Conservation (phyloP, 1,139 yeast species). For the Diutina mesorugosa region DNA sequence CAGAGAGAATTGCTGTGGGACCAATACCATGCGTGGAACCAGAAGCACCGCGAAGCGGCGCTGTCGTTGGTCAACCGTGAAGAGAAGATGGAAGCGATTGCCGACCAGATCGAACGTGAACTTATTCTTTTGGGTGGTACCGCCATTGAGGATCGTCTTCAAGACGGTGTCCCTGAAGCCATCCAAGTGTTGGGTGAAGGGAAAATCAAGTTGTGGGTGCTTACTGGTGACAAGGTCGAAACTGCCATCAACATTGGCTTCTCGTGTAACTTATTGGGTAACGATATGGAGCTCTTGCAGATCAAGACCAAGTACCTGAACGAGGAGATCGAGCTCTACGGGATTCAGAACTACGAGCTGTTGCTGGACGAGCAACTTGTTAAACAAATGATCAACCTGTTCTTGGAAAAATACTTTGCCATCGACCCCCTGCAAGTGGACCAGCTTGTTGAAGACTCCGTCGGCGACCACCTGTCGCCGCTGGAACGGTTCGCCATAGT, state of each 20-base stretch:
- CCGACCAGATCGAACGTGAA: conserved; percentile 63
- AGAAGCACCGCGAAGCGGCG: conserved; percentile 27
- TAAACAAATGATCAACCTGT: conserved; percentile 6
- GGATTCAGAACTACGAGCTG: background rate
- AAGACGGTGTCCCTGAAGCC: conserved; percentile 92
- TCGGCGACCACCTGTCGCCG: conserved; percentile 66
- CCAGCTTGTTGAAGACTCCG: conserved; percentile 44
- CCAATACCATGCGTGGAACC: conserved; percentile 31
- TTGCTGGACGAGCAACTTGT: conserved; percentile 5
- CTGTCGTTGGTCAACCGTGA: conserved; percentile 31
- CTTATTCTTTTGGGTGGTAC: conserved; percentile 82
- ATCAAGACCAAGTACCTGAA: conserved; percentile 15
- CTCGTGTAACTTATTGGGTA: conserved; percentile 81
- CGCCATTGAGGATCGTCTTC: conserved; percentile 92
- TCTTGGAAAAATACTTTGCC: conserved; percentile 5
- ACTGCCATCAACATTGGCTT: conserved; percentile 97
- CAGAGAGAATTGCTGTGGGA: conserved; percentile 30
- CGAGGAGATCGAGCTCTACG: conserved; percentile 6
- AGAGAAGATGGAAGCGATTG: conserved; percentile 28
- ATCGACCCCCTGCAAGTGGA: conserved; percentile 29
- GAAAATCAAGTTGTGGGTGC: conserved; percentile 92
- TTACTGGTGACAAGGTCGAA: conserved; percentile 95
- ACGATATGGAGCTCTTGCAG: conserved; percentile 76
- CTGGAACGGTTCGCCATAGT: conserved; percentile 67
- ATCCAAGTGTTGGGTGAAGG: conserved; percentile 77